phyloP scores from a whole-genome alignment of 2,329 filamentous ascomycete species.

The Xylaria arbuscula region DNA sequence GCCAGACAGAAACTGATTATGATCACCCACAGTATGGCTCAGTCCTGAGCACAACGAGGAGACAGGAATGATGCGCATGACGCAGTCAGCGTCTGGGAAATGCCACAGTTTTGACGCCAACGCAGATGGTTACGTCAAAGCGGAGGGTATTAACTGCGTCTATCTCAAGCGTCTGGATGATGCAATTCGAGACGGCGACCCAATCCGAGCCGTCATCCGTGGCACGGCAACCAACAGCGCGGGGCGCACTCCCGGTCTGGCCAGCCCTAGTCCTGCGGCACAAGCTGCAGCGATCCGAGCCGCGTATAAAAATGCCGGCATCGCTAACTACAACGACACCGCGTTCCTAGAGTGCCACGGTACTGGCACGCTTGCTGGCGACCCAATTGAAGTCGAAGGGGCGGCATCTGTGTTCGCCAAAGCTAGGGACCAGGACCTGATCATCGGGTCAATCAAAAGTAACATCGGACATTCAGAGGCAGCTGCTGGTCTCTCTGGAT shows the following conservation, averaged over 20 bases:
- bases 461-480: background rate
- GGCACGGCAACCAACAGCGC: no score
- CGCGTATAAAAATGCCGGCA: background rate
- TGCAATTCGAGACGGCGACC: no score
- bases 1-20: background rate
- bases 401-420: no score
- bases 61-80: background rate
- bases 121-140: background rate
- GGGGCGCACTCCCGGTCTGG: background rate
- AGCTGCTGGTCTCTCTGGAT: background rate
- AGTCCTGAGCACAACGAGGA: background rate
- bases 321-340: background rate
- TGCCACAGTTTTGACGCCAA: background rate
- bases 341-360: no score
- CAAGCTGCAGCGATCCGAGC: background rate
- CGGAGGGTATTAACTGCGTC: background rate
- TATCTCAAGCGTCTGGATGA: background rate
- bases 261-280: background rate
- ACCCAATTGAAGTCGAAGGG: no score
- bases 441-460: background rate
- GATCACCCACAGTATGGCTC: background rate
- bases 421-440: background rate
- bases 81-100: background rate
- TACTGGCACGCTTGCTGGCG: background rate
- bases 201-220: no score